phyloP scores from a whole-genome alignment of 2,329 filamentous ascomycete genomes.

The Colletotrichum sp. region DNA sequence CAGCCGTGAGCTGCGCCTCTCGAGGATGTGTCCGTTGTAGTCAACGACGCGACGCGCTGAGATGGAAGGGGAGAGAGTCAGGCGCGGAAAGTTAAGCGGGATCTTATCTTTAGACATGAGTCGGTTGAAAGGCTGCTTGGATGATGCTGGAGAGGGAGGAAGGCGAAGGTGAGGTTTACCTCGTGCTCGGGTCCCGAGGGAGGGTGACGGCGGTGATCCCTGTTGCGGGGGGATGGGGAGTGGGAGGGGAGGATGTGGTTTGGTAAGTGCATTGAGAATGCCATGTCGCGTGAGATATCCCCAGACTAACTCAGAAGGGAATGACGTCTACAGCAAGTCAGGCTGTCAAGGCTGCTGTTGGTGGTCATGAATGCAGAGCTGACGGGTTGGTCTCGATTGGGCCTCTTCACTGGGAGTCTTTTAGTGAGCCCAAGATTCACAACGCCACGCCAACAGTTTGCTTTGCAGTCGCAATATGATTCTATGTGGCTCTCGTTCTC shows the following conservation, averaged over 20 bases:
- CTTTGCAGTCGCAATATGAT: no score
- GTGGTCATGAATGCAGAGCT: no score
- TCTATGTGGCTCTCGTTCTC: no score
- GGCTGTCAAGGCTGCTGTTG: no score
- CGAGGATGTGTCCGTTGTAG: fast-evolving
- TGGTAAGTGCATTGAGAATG: neutral
- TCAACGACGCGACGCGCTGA: neutral
- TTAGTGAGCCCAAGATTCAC: no score
- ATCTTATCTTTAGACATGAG: neutral
- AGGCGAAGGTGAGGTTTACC: neutral
- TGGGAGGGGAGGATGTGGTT: neutral
- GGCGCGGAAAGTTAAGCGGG: neutral
- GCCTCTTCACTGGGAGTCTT: no score
- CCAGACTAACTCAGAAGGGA: no score
- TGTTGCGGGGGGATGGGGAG: neutral
- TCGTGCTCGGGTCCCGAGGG: neutral
- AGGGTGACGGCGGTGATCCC: neutral
- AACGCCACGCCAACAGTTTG: no score
- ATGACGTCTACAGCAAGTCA: no score
- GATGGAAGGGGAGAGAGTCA: neutral
- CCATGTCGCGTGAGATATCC: neutral
- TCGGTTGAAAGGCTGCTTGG: neutral
- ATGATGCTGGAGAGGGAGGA: neutral
- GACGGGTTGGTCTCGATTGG: no score
- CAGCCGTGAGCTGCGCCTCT: neutral